These are phyloP conservation scores for Tetrahymena elliotti DNA, from an alignment of 73 alveolate genomes.

Conservation along the genomic window DNA sequence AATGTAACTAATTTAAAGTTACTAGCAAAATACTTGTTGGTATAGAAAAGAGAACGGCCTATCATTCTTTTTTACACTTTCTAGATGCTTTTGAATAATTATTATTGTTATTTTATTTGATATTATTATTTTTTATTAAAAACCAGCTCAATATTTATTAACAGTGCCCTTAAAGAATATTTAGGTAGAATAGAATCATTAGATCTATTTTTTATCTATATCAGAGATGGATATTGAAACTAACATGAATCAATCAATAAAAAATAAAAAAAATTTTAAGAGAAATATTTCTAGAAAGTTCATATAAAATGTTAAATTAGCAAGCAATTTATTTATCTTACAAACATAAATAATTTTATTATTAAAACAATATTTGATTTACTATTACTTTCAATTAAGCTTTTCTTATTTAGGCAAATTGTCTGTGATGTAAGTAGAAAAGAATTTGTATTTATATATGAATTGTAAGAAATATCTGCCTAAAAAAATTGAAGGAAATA, in stretches of 20 bases:
- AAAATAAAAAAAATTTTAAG: no score
- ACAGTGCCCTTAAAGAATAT: not conserved
- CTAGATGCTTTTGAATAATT: not conserved
- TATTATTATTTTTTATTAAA: no score
- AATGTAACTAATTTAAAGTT: not conserved
- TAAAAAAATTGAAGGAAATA: not conserved
- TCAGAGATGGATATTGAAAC: not conserved
- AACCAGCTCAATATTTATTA: not conserved
- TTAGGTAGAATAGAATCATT: not conserved
- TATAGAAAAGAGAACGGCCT: not conserved
- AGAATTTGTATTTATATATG: not conserved
- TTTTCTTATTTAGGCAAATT: not conserved
- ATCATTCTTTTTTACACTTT: not conserved
- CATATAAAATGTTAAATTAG: not conserved
- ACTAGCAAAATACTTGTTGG: not conserved
- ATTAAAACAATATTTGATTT: no score
- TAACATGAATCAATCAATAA: no score
- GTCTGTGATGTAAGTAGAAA: not conserved
- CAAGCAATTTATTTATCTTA: not conserved
- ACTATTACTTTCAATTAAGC: not conserved
- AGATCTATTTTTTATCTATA: no score
- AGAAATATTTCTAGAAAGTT: not conserved
- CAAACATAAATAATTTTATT: not conserved
- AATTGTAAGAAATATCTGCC: not conserved
- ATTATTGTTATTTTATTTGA: not conserved